Evolutionary conservation across 805 yeast species (phyloP), one percentile per base, ranked within the genome.

Genomic region (Jamesozyma lodderae): DNA sequence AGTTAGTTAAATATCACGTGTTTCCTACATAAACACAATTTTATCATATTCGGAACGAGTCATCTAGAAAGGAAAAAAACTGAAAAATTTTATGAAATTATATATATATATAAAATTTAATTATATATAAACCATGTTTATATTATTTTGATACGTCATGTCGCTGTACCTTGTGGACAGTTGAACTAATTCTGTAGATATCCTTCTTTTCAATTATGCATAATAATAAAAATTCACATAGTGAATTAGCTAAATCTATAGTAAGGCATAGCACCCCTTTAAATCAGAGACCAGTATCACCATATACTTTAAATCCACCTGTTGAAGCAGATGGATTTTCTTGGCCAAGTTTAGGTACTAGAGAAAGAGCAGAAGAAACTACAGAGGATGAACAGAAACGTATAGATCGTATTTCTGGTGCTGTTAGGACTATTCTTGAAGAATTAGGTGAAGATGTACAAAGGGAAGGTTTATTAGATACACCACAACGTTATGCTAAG

Each of bases 401-500:
- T 44, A 84, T 83, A 49, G 45, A 60, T 32, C 72, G 95, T 43
- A 90, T 90, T 33, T 87, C 96, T 5, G 78, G 58, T 22, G 97
- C 97, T 0, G 94, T 90, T 4, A 53, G 49, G 32, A 72, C 79
- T 11, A 79, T 87, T 41, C 64, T 92, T 45, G 62, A 71, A 4
- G 96, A 92, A 57, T 64, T 92, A 24, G 98, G 98, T 23, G 98
- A 92, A 61, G 96, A 92, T 53, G 77, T 79, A 1, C 68, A 69
- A 16, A 71, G 99, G 48, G 95, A 87, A 57, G 98, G 98, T 1
- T 65, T 92, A 10, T 62, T 82, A 51, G 95, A 87, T 55, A 92
- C 99, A 1, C 99, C 99, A 1, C 90, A 85, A 53, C 67, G 99
- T 47, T 92, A 88, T 60, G 98, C 99, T 0, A 71, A 94, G 43